Conservation (phyloP, 257 asterid genomes). For the Sherardia arvensis region DNA sequence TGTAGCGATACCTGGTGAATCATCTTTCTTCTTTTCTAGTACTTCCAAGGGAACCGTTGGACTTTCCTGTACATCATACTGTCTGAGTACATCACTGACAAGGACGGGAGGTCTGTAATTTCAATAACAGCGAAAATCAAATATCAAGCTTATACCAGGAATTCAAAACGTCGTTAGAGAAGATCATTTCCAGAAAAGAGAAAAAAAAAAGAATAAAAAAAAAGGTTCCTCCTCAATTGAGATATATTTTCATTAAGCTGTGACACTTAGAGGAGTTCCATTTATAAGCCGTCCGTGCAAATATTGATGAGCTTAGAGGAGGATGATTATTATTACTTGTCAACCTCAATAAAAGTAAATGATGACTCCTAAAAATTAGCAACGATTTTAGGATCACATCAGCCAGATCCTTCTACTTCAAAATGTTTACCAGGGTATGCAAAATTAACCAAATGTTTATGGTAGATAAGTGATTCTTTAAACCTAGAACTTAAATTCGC, state of each 20-base stretch:
- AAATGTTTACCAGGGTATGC: neutral
- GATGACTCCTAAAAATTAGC: neutral
- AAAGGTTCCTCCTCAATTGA: no score
- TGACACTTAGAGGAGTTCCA: neutral
- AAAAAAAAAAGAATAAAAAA: neutral
- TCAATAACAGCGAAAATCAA: constrained; percentile 12
- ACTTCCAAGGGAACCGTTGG: constrained; percentile 31
- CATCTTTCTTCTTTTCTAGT: constrained; percentile 40
- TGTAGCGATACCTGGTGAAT: constrained; percentile 40
- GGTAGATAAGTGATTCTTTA: neutral
- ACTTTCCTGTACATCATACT: constrained; percentile 44
- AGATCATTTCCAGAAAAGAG: neutral
- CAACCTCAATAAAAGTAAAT: neutral
- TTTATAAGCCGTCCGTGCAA: neutral
- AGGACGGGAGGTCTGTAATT: constrained; percentile 78
- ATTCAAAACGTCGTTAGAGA: neutral
- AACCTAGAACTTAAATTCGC: neutral
- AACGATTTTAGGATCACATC: neutral
- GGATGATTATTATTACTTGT: neutral
- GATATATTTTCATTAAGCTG: neutral
- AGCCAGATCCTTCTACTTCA: neutral
- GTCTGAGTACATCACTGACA: constrained; percentile 66
- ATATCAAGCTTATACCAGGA: neutral
- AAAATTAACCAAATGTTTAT: neutral
- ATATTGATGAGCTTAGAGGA: neutral